phyloP scores from a whole-genome alignment of 2,329 filamentous ascomycete species.

The Onygenales sp. region DNA sequence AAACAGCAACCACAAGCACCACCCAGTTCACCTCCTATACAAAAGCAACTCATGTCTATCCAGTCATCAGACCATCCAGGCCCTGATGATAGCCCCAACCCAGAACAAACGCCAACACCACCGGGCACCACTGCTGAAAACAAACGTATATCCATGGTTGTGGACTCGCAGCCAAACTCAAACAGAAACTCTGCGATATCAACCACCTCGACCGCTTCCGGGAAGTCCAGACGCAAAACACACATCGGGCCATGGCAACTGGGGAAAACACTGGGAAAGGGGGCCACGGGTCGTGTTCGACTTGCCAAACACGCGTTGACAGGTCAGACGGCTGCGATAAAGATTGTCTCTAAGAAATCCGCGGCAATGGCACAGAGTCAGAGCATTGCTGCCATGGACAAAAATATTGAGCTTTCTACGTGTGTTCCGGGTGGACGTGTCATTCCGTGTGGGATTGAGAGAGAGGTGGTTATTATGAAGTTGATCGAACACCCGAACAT shows the following conservation, averaged over 20 bases:
- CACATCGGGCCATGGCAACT: conserved; percentile 92
- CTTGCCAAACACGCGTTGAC: conserved; percentile 72
- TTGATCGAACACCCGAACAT: conserved; percentile 91
- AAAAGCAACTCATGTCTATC: conserved; percentile 6
- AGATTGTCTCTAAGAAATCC: conserved; percentile 81
- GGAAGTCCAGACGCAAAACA: conserved; percentile 51
- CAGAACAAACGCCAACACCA: conserved; percentile 14
- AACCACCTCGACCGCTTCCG: conserved; percentile 46
- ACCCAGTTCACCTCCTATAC: conserved; percentile 5
- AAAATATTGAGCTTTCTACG: conserved; percentile 51
- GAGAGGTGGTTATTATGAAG: conserved; percentile 95
- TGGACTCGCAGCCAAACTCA: conserved; percentile 37
- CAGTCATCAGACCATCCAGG: conserved; percentile 14
- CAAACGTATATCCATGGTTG: conserved; percentile 45
- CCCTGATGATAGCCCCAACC: conserved; percentile 21
- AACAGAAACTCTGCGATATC: conserved; percentile 47
- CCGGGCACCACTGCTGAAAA: conserved; percentile 30
- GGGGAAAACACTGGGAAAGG: conserved; percentile 79
- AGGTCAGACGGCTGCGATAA: conserved; percentile 77
- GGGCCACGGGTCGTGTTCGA: conserved; percentile 79
- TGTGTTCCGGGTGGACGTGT: conserved; percentile 53
- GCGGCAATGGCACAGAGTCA: conserved; percentile 74
- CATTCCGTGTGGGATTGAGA: conserved; percentile 81
- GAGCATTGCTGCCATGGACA: conserved; percentile 74
- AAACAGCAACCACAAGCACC: conserved; percentile 10